Evolutionary conservation across 2,329 filamentous ascomycete species (phyloP).

Genomic region (Sarocladiaceae sp.): DNA sequence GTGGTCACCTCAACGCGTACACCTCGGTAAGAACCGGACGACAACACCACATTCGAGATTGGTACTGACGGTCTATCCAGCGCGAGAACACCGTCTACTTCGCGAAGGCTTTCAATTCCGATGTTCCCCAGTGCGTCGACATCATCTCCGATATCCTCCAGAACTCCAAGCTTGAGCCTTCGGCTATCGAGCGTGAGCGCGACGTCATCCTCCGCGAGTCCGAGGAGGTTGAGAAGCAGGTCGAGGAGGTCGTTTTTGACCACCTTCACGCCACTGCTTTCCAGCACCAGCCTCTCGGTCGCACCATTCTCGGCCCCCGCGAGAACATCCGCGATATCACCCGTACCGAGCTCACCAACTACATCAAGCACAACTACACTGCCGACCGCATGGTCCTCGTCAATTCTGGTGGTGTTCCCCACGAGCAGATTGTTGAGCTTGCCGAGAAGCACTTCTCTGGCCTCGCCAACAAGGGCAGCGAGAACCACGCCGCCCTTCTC

Average conservation of each 20-base stretch:
- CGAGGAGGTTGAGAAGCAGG: conserved; percentile 99
- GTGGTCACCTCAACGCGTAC: conserved; percentile 98
- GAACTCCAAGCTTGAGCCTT: conserved; percentile 94
- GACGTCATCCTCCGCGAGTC: conserved; percentile 98
- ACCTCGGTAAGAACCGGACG: conserved; percentile 70
- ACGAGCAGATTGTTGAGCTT: conserved; percentile 89
- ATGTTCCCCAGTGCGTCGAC: conserved; percentile 93
- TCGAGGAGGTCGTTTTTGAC: conserved; percentile 99
- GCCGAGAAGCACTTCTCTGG: conserved; percentile 92
- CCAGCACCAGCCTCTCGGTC: conserved; percentile 92
- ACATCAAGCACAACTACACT: conserved; percentile 99
- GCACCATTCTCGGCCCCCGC: conserved; percentile 94
- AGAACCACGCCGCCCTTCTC: conserved; percentile 68
- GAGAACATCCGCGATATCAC: conserved; percentile 98
- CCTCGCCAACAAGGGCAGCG: conserved; percentile 71
- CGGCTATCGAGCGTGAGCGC: conserved; percentile 93
- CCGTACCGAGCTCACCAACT: conserved; percentile 83
- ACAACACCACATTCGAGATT: not conserved
- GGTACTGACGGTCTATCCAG: conserved; percentile 41
- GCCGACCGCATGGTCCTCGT: conserved; percentile 99
- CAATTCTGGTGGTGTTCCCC: conserved; percentile 88
- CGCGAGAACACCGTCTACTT: conserved; percentile 99
- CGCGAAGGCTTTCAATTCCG: conserved; percentile 97
- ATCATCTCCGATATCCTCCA: conserved; percentile 99
- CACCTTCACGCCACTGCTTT: conserved; percentile 97